Conservation (phyloP, 768 basidiomycete genomes). For the Suillus placidus region DNA sequence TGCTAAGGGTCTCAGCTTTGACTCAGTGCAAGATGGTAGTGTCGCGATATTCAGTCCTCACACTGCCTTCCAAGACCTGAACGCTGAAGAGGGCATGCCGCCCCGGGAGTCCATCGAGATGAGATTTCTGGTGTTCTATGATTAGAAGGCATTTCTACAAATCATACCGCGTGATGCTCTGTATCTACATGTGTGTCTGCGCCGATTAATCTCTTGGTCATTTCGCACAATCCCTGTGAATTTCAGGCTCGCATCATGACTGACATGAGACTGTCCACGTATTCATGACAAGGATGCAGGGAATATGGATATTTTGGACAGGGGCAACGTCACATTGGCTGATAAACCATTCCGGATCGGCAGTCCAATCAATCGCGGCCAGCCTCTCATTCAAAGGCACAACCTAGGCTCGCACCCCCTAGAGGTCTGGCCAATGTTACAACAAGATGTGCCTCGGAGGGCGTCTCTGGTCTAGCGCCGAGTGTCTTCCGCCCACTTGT, state of each 20-base stretch:
- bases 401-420: neutral
- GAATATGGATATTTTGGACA: neutral
- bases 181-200: neutral
- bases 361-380: neutral
- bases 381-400: neutral
- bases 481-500: neutral
- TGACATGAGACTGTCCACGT: neutral
- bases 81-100: conserved; percentile 32
- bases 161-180: neutral
- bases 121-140: conserved; percentile 20
- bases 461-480: neutral
- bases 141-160: neutral
- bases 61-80: conserved; percentile 38
- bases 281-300: neutral
- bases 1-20: conserved; percentile 27
- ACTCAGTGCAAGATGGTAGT: conserved; percentile 39
- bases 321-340: neutral
- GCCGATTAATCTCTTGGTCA: neutral
- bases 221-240: neutral
- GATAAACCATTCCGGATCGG: neutral
- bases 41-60: conserved; percentile 36
- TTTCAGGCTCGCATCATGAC: neutral
- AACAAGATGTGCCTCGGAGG: neutral
- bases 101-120: conserved; percentile 39
- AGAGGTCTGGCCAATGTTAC: neutral